Conservation (phyloP, 768 basidiomycete species). For the Amanita phalloides region DNA sequence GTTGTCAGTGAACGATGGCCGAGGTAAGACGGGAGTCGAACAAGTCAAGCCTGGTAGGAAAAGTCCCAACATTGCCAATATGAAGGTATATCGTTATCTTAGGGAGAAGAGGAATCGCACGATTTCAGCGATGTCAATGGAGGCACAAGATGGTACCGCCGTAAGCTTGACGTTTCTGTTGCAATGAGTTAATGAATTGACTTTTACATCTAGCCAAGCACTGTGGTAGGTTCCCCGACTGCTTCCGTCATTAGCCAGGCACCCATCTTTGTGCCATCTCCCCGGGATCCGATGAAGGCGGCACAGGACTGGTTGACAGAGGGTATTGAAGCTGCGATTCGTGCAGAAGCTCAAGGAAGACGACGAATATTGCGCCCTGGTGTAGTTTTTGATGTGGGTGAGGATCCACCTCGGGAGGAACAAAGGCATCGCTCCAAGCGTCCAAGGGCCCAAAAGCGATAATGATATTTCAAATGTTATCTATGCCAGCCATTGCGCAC, state of each 20-base stretch:
- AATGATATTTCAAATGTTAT: not conserved
- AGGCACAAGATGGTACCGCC: slow-evolving; percentile 71
- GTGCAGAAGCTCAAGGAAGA: slow-evolving; percentile 26
- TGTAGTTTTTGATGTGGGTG: slow-evolving; percentile 53
- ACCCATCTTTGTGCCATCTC: slow-evolving; percentile 38
- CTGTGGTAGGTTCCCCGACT: slow-evolving; percentile 66
- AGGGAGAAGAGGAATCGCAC: slow-evolving; percentile 49
- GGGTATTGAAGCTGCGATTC: slow-evolving; percentile 42
- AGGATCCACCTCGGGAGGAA: slow-evolving; percentile 36
- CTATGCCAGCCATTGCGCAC: not conserved
- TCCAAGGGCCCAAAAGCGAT: slow-evolving; percentile 4
- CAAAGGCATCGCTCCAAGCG: slow-evolving; percentile 15
- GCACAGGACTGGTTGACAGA: slow-evolving; percentile 59
- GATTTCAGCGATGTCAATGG: slow-evolving; percentile 64
- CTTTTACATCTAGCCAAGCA: slow-evolving; percentile 38
- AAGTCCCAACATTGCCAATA: not conserved
- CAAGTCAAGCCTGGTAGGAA: not conserved
- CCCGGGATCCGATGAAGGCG: slow-evolving; percentile 55
- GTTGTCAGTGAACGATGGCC: slow-evolving; percentile 2
- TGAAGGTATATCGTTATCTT: slow-evolving; percentile 52
- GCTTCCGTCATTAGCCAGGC: slow-evolving; percentile 52
- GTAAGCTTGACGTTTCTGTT: slow-evolving; percentile 30
- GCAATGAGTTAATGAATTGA: slow-evolving; percentile 6
- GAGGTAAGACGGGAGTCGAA: not conserved
- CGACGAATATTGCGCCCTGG: slow-evolving; percentile 43